phyloP scores from a whole-genome alignment of 2,329 filamentous ascomycete genomes.

The Colletotrichum horii region DNA sequence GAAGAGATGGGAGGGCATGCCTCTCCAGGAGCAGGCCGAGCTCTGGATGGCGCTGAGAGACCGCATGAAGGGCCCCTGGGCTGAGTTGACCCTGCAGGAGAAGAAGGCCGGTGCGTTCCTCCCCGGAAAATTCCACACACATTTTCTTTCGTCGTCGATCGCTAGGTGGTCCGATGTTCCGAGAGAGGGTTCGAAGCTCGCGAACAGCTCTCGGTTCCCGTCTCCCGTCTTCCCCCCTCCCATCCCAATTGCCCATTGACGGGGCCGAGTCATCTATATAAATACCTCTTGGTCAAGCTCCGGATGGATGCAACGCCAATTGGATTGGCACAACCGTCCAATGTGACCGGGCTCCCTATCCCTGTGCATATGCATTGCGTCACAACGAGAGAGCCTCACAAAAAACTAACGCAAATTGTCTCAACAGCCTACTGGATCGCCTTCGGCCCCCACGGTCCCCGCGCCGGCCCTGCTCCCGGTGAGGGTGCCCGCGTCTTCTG shows the following conservation, averaged over 20 bases:
- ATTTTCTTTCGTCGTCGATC: background rate
- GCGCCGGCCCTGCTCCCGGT: constrained; percentile 80
- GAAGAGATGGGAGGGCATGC: constrained; percentile 99
- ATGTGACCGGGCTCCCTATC: background rate
- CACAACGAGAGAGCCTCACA: background rate
- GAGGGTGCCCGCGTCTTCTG: constrained; percentile 81
- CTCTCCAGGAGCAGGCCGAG: constrained; percentile 98
- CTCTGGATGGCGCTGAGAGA: constrained; percentile 98
- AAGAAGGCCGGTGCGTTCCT: constrained; percentile 94
- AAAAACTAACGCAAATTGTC: constrained; percentile 43
- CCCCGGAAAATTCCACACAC: background rate
- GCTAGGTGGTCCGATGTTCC: constrained; percentile 9
- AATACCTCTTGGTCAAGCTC: background rate
- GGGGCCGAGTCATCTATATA: background rate
- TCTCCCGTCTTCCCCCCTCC: background rate
- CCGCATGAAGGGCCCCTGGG: constrained; percentile 98
- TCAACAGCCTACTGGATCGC: constrained; percentile 94
- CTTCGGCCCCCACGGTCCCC: constrained; percentile 95
- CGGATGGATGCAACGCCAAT: constrained; percentile 5
- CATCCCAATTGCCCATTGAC: background rate
- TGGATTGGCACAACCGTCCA: constrained; percentile 1
- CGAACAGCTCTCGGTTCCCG: background rate
- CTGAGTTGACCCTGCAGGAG: constrained; percentile 92
- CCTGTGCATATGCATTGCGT: constrained; percentile 16
- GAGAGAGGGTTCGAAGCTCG: background rate